Conservation (phyloP, 768 basidiomycete genomes). For the Dictyophora rubrovolvata region DNA sequence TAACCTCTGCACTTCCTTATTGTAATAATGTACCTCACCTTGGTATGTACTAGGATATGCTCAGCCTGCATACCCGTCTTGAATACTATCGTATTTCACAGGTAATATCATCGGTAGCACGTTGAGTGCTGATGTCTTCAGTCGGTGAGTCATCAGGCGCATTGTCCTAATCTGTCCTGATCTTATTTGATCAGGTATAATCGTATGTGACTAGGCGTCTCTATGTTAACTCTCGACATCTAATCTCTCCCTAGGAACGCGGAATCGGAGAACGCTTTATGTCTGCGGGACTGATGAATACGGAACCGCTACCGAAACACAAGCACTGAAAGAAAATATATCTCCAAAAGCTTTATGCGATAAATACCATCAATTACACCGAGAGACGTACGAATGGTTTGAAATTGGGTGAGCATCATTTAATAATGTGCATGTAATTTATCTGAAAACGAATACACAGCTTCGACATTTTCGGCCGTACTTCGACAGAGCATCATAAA, state of each 20-base stretch:
- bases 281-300: slow-evolving; percentile 99
- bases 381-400: slow-evolving; percentile 96
- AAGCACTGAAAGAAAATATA: slow-evolving; percentile 81
- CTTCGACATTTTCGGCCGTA: slow-evolving; percentile 95
- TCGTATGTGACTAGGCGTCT: slow-evolving; percentile 13
- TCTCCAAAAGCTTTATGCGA: slow-evolving; percentile 77
- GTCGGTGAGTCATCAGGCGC: slow-evolving; percentile 51
- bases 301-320: slow-evolving; percentile 98
- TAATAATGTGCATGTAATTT: not conserved
- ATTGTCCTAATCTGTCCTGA: slow-evolving; percentile 2
- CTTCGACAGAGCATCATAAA: slow-evolving; percentile 81
- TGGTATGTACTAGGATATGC: slow-evolving; percentile 35
- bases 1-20: slow-evolving; percentile 93
- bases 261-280: slow-evolving; percentile 85
- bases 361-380: slow-evolving; percentile 82
- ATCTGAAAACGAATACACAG: slow-evolving; percentile 26
- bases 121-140: slow-evolving; percentile 94
- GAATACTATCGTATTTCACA: slow-evolving; percentile 13
- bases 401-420: slow-evolving; percentile 62
- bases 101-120: slow-evolving; percentile 94
- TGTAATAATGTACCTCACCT: slow-evolving; percentile 97
- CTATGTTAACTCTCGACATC: not conserved
- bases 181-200: slow-evolving; percentile 15
- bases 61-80: not conserved
- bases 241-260: slow-evolving; percentile 34